phyloP scores from a whole-genome alignment of 352 stramenopile genomes.

The Phytophthora multivora region DNA sequence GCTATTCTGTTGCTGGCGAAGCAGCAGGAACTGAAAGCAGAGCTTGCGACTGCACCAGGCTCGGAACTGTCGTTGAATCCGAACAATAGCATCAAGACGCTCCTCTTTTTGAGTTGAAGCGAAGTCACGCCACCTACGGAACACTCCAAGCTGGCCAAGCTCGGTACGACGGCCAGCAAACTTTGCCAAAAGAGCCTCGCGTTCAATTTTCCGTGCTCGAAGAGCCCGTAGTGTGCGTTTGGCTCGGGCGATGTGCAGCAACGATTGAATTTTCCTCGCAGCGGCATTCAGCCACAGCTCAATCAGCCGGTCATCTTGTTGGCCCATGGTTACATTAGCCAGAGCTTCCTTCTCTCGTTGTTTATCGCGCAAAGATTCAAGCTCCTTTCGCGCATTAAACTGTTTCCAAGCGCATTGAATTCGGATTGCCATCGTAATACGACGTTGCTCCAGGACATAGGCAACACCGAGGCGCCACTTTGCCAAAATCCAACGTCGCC shows the following conservation, averaged over 20 bases:
- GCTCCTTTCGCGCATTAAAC: constrained; percentile 26
- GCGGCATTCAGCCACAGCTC: constrained; percentile 41
- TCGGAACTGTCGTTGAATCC: constrained; percentile 50
- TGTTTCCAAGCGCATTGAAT: constrained; percentile 62
- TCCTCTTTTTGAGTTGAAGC: constrained; percentile 39
- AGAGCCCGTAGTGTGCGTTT: constrained; percentile 42
- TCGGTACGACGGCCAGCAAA: constrained; percentile 42
- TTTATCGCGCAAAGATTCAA: constrained; percentile 28
- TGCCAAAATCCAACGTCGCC: constrained; percentile 14
- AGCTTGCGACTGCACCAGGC: constrained; percentile 40
- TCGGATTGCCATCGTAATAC: constrained; percentile 27
- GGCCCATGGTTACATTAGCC: constrained; percentile 45
- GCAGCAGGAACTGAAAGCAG: constrained; percentile 42
- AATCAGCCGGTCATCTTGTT: constrained; percentile 52
- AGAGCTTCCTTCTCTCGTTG: constrained; percentile 38
- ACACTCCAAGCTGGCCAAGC: constrained; percentile 28
- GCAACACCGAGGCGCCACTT: constrained; percentile 26
- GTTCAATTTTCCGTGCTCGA: constrained; percentile 42
- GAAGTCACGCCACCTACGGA: constrained; percentile 49
- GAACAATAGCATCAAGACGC: constrained; percentile 28
- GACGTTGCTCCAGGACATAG: constrained; percentile 37
- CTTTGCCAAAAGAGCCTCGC: constrained; percentile 36
- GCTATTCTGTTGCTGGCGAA: constrained; percentile 36
- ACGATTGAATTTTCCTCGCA: constrained; percentile 54
- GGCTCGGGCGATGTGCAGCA: constrained; percentile 46